Evolutionary conservation across 73 alveolate genomes (phyloP).

Genomic region (Paramecium caudatum): DNA sequence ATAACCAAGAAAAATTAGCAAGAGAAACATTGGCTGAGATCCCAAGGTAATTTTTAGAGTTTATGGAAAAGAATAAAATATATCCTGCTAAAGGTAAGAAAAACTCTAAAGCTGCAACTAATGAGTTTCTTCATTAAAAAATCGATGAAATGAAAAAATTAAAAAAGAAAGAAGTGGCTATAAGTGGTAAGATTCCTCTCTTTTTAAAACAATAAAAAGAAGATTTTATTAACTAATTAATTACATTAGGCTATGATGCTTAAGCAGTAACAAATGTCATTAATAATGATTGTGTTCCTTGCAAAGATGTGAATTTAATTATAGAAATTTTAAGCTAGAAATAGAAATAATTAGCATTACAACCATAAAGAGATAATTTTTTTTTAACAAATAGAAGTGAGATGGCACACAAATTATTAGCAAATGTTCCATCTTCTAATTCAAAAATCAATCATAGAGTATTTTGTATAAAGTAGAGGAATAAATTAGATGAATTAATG

Average conservation of each 20-base stretch:
- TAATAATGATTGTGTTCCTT: constrained; percentile 54
- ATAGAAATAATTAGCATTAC: neutral
- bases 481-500: constrained; percentile 49
- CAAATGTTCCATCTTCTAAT: neutral
- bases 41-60: constrained; percentile 89
- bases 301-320: constrained; percentile 55
- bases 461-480: constrained; percentile 30
- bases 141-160: constrained; percentile 74
- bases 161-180: constrained; percentile 61
- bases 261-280: constrained; percentile 22
- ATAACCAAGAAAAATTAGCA: constrained; percentile 88
- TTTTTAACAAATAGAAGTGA: constrained; percentile 16
- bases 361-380: neutral
- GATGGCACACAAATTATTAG: constrained; percentile 30
- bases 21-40: constrained; percentile 91
- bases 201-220: constrained; percentile 54
- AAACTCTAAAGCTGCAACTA: constrained; percentile 70
- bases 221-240: constrained; percentile 47
- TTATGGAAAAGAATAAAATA: constrained; percentile 82
- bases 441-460: constrained; percentile 29
- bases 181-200: constrained; percentile 44
- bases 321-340: constrained; percentile 30
- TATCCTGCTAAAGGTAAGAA: constrained; percentile 80
- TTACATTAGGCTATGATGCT: constrained; percentile 12
- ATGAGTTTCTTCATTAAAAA: constrained; percentile 71